phyloP scores from a whole-genome alignment of 108 stramenopile genomes.

The Cyclotella atomus region DNA sequence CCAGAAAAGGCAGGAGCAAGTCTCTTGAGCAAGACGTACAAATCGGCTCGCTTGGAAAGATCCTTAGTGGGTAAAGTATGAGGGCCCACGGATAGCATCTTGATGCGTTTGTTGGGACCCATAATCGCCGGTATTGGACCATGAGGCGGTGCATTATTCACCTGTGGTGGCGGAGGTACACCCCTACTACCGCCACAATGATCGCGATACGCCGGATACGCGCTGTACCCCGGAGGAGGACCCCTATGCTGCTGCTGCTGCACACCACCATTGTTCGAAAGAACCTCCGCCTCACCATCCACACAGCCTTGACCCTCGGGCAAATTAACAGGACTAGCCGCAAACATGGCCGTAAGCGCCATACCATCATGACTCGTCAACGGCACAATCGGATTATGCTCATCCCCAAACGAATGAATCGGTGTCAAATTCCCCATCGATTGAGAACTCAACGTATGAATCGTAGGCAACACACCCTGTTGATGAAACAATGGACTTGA shows the following conservation, averaged over 20 bases:
- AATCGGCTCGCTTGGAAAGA: constrained; percentile 18
- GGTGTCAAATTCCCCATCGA: constrained; percentile 41
- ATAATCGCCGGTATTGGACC: neutral
- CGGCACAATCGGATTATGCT: constrained; percentile 2
- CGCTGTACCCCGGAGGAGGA: neutral
- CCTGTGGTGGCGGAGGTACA: neutral
- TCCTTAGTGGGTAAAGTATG: constrained; percentile 16
- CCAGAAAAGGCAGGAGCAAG: constrained; percentile 28
- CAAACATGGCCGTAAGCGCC: constrained; percentile 4
- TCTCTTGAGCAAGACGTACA: constrained; percentile 24
- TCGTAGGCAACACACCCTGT: constrained; percentile 14
- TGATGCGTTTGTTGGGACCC: constrained; percentile 30
- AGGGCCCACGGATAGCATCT: constrained; percentile 1
- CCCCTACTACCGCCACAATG: neutral
- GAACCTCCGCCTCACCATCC: too few relatives aligned
- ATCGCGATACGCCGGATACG: neutral
- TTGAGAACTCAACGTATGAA: constrained; percentile 32
- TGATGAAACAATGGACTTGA: neutral
- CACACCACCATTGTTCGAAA: neutral
- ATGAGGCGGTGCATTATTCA: neutral
- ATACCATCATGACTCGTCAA: constrained; percentile 33
- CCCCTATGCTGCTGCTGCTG: neutral
- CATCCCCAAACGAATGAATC: constrained; percentile 35
- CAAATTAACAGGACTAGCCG: neutral
- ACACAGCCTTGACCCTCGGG: neutral